Conservation (phyloP, 176 grass and related monocot genomes). For the Secale cereale region DNA sequence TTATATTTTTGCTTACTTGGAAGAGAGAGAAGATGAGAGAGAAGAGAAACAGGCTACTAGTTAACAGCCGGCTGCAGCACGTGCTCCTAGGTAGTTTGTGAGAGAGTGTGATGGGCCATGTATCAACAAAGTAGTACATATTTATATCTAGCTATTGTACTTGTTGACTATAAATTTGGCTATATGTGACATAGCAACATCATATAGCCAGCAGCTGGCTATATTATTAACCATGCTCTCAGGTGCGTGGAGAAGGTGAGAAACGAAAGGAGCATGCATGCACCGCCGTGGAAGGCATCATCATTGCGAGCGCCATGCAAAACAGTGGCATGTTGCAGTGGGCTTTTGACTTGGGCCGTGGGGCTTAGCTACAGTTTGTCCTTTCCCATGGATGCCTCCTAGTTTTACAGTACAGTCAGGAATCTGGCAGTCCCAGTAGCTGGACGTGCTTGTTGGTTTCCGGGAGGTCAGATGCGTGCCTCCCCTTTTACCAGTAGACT, state of each 20-base stretch:
- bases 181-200: too few relatives aligned
- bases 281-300: not conserved
- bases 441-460: constrained; percentile 41
- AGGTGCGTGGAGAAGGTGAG: not conserved
- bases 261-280: constrained; percentile 12
- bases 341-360: constrained; percentile 35
- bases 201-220: too few relatives aligned
- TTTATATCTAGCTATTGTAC: too few relatives aligned
- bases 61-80: too few relatives aligned
- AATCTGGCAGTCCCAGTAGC: not conserved
- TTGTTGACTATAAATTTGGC: too few relatives aligned
- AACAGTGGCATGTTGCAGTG: not conserved
- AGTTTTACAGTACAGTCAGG: not conserved
- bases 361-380: not conserved
- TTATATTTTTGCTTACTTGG: too few relatives aligned
- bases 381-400: not conserved
- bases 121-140: too few relatives aligned
- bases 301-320: constrained; percentile 10
- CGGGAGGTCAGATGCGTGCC: constrained; percentile 27
- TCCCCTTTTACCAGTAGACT: not conserved
- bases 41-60: too few relatives aligned
- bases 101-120: too few relatives aligned
- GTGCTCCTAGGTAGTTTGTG: too few relatives aligned
- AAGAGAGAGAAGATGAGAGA: too few relatives aligned
- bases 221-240: too few relatives aligned